Conservation (phyloP, 2,329 filamentous ascomycete genomes). For the Colletotrichum sidae region DNA sequence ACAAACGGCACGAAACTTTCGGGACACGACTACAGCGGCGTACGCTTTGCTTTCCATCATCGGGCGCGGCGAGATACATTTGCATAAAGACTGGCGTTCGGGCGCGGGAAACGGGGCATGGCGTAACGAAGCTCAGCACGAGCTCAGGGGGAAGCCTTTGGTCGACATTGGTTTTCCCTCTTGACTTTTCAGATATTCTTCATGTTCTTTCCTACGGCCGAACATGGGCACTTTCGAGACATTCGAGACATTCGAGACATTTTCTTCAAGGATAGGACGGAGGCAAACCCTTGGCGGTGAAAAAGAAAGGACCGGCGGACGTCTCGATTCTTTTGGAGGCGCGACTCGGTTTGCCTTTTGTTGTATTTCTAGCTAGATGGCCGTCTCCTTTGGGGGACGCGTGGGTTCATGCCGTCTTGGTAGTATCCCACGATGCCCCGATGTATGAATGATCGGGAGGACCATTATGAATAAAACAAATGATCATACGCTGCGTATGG, state of each 20-base stretch:
- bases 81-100: conserved; percentile 35
- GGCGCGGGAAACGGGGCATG: neutral
- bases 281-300: neutral
- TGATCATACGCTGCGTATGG: too few species aligned
- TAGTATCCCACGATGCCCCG: conserved; percentile 17
- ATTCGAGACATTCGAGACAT: neutral
- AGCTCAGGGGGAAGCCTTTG: neutral
- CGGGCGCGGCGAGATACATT: conserved; percentile 26
- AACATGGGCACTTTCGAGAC: neutral
- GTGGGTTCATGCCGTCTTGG: conserved; percentile 9
- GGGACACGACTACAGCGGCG: conserved; percentile 14
- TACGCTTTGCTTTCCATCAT: conserved; percentile 3
- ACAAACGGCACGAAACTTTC: conserved; percentile 11
- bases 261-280: neutral
- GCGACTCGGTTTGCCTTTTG: conserved; percentile 8
- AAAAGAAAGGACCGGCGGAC: conserved; percentile 3
- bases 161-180: neutral
- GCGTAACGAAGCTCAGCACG: too few species aligned
- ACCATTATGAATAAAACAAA: neutral
- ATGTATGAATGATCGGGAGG: conserved; percentile 21
- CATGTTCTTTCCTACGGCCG: too few species aligned
- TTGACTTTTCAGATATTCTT: neutral
- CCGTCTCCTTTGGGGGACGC: conserved; percentile 12
- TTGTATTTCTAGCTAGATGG: conserved; percentile 36
- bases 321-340: neutral